These are phyloP conservation scores for Aspergillus fijiensis DNA, from an alignment of 2,329 filamentous ascomycete genomes.

Conservation along the genomic window DNA sequence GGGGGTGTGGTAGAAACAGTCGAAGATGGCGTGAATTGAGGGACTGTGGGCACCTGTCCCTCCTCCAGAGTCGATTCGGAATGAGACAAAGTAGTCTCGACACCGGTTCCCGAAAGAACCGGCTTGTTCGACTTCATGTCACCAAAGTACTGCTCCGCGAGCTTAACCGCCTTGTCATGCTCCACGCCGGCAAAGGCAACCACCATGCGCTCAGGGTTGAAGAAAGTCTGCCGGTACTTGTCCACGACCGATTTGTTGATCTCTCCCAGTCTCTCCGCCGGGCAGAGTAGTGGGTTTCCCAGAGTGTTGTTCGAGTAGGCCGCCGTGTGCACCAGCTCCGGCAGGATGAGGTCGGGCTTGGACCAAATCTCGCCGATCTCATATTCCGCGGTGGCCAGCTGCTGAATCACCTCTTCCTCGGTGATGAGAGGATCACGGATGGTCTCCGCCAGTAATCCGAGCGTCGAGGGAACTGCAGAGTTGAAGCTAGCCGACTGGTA, in stretches of 20 bases:
- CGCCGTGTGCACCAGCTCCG: slow-evolving; percentile 91
- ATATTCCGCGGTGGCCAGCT: slow-evolving; percentile 88
- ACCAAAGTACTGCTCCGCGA: slow-evolving; percentile 85
- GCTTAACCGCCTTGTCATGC: slow-evolving; percentile 73
- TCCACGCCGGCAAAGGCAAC: slow-evolving; percentile 91
- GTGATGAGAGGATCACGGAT: slow-evolving; percentile 83
- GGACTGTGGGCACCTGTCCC: slow-evolving; percentile 35
- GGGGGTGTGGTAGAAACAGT: slow-evolving; percentile 37
- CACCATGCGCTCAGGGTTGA: slow-evolving; percentile 85
- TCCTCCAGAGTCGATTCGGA: slow-evolving; percentile 29
- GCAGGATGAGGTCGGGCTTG: slow-evolving; percentile 92
- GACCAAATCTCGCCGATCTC: slow-evolving; percentile 98
- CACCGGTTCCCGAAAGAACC: slow-evolving; percentile 55
- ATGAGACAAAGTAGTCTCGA: slow-evolving; percentile 52
- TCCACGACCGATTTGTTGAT: slow-evolving; percentile 75
- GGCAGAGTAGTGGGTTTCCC: slow-evolving; percentile 89
- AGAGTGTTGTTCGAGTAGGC: slow-evolving; percentile 96
- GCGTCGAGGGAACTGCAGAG: slow-evolving; percentile 76
- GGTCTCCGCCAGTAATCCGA: slow-evolving; percentile 86
- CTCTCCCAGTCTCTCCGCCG: slow-evolving; percentile 71
- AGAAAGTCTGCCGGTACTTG: slow-evolving; percentile 79
- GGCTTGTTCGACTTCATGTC: slow-evolving; percentile 70
- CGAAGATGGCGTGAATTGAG: slow-evolving; percentile 44
- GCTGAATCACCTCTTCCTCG: slow-evolving; percentile 79
- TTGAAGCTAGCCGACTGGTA: slow-evolving; percentile 99